A percentile compares a stretch with the other conserved stretches of the same genome.
phyloP scores from a whole-genome alignment of 2,329 filamentous ascomycete species.

The Cordyceps pruinosa region DNA sequence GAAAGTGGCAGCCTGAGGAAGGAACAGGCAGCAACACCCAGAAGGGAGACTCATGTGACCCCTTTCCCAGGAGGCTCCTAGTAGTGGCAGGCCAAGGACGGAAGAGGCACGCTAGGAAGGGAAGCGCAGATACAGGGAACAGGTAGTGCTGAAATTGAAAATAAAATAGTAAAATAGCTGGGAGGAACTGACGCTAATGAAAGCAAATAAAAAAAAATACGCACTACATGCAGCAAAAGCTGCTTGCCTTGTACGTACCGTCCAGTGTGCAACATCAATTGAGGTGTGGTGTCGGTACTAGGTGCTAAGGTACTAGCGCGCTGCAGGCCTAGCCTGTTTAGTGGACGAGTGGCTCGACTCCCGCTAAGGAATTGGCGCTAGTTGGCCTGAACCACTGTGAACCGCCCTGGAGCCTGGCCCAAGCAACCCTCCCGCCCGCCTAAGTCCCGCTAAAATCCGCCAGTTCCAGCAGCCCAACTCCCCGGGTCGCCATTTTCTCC shows the following conservation, averaged over 20 bases:
- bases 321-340: constrained; percentile 8
- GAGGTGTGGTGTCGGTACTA: too few species aligned
- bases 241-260: too few species aligned
- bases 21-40: background rate
- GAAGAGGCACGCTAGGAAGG: background rate
- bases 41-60: background rate
- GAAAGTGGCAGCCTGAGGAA: background rate
- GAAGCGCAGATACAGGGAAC: too few species aligned
- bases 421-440: background rate
- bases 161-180: too few species aligned
- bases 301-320: background rate
- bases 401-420: background rate
- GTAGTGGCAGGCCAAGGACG: background rate
- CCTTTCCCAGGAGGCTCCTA: background rate
- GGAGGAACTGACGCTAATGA: too few species aligned
- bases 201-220: too few species aligned
- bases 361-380: background rate
- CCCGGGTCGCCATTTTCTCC: too few species aligned
- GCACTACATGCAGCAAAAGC: too few species aligned
- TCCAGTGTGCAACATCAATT: too few species aligned
- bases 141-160: background rate
- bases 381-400: background rate
- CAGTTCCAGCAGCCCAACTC: constrained; percentile 4
- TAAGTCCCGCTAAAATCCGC: background rate
- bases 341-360: background rate